phyloP scores from a whole-genome alignment of 2,329 filamentous ascomycete genomes.

The Xylariaceae sp. region DNA sequence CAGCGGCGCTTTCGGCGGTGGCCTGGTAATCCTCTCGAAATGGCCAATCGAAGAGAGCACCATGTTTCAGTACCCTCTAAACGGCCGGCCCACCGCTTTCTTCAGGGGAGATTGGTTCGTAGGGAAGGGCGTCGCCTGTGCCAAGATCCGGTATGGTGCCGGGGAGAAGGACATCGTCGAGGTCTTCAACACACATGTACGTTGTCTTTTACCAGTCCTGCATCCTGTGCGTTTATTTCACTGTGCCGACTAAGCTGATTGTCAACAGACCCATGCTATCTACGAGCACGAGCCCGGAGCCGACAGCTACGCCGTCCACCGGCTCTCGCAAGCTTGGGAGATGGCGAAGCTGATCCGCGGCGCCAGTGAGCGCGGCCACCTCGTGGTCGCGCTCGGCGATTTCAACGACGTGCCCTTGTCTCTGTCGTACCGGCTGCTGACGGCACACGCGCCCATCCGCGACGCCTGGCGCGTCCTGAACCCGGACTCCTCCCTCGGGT shows the following conservation, averaged over 20 bases:
- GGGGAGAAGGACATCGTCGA: constrained; percentile 70
- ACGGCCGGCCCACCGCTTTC: constrained; percentile 90
- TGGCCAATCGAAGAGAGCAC: constrained; percentile 91
- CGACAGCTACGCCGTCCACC: constrained; percentile 88
- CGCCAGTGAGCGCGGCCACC: constrained; percentile 76
- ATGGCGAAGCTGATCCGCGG: constrained; percentile 85
- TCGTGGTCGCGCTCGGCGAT: constrained; percentile 86
- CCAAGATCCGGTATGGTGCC: constrained; percentile 72
- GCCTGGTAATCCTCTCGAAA: constrained; percentile 83
- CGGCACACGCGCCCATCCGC: constrained; percentile 72
- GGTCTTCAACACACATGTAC: constrained; percentile 88
- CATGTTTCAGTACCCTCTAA: constrained; percentile 87
- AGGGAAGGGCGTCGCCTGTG: constrained; percentile 89
- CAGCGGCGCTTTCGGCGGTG: constrained; percentile 85
- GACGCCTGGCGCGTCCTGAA: constrained; percentile 87
- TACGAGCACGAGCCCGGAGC: constrained; percentile 74
- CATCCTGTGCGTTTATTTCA: neutral
- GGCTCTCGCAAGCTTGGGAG: constrained; percentile 92
- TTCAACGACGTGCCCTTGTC: constrained; percentile 96
- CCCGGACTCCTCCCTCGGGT: constrained; percentile 80
- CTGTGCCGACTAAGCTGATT: neutral
- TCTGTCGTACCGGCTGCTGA: constrained; percentile 81
- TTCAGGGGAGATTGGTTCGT: constrained; percentile 96
- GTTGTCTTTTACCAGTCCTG: neutral
- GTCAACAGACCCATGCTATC: constrained; percentile 68